A percentile compares a stretch with the other conserved stretches of the same genome.
Conservation (phyloP, 2,329 filamentous ascomycete genomes). For the Thermochaetoides dissita region DNA sequence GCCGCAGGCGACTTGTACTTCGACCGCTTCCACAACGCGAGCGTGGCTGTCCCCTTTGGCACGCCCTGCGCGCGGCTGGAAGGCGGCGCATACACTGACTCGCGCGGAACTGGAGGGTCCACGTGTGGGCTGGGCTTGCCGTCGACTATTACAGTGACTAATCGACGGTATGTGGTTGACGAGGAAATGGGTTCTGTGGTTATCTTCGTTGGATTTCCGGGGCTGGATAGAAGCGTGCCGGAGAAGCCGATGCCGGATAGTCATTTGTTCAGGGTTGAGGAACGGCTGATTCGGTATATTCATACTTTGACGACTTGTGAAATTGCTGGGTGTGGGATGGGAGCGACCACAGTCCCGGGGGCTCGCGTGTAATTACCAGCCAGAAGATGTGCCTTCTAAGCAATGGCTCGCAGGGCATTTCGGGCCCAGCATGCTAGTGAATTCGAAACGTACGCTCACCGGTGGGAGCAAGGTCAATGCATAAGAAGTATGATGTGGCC, state of each 20-base stretch:
- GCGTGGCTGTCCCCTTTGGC: constrained; percentile 12
- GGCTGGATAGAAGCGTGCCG: constrained; percentile 11
- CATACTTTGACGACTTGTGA: constrained; percentile 16
- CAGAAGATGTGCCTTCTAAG: too few species aligned
- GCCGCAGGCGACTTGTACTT: constrained; percentile 17
- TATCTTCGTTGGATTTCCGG: constrained; percentile 16
- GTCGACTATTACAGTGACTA: constrained; percentile 11
- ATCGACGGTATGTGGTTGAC: constrained; percentile 18
- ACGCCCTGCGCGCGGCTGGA: constrained; percentile 16
- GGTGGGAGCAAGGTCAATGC: too few species aligned
- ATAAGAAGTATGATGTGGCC: too few species aligned
- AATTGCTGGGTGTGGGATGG: constrained; percentile 14
- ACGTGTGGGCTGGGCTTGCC: constrained; percentile 14
- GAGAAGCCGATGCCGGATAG: constrained; percentile 14
- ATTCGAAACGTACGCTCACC: too few species aligned
- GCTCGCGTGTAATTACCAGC: not conserved
- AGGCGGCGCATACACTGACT: constrained; percentile 15
- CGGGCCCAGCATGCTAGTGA: too few species aligned
- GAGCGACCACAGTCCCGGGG: too few species aligned
- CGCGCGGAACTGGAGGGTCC: constrained; percentile 3
- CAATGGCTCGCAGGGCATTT: too few species aligned
- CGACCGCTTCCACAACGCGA: constrained; percentile 13
- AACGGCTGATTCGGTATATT: constrained; percentile 15
- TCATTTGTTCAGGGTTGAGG: constrained; percentile 16
- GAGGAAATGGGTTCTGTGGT: constrained; percentile 16